These are phyloP conservation scores for Amphirosellinia nigrospora DNA, from an alignment of 495 filamentous ascomycete genomes.

Conservation along the genomic window DNA sequence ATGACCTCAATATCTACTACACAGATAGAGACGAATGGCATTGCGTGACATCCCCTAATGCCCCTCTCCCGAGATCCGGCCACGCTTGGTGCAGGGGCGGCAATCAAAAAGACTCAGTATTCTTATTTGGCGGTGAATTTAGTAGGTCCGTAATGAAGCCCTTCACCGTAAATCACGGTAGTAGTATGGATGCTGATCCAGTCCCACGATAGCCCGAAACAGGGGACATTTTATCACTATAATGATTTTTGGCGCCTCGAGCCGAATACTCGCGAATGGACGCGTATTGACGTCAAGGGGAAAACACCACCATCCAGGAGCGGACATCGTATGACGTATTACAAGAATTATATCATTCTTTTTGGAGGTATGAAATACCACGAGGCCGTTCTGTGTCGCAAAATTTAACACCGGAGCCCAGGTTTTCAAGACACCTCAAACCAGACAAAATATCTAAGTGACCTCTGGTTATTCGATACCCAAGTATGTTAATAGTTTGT, in stretches of 20 bases:
- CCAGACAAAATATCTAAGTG: conserved; percentile 85
- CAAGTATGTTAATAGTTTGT: conserved; percentile 26
- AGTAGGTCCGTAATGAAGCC: conserved; percentile 41
- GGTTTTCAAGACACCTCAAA: conserved; percentile 97
- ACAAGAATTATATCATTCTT: conserved; percentile 64
- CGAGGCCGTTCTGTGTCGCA: conserved; percentile 22
- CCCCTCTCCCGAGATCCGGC: conserved; percentile 86
- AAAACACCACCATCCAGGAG: conserved; percentile 87
- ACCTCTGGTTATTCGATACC: conserved; percentile 69
- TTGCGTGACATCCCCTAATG: conserved; percentile 86
- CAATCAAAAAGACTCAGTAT: conserved; percentile 78
- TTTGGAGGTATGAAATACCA: conserved; percentile 40
- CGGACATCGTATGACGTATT: conserved; percentile 95
- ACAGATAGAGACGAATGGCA: conserved; percentile 89
- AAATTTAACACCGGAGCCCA: conserved; percentile 74
- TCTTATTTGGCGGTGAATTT: conserved; percentile 85
- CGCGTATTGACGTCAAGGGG: conserved; percentile 82
- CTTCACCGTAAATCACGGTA: conserved; percentile 63
- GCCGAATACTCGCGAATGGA: conserved; percentile 83
- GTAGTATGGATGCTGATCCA: conserved; percentile 16
- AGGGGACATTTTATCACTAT: conserved; percentile 99
- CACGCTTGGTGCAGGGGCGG: conserved; percentile 92
- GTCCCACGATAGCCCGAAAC: conserved; percentile 66
- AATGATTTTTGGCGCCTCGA: conserved; percentile 98
- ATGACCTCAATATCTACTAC: conserved; percentile 85